Conservation (phyloP, 345 rosid genomes). For the Adansonia digitata region DNA sequence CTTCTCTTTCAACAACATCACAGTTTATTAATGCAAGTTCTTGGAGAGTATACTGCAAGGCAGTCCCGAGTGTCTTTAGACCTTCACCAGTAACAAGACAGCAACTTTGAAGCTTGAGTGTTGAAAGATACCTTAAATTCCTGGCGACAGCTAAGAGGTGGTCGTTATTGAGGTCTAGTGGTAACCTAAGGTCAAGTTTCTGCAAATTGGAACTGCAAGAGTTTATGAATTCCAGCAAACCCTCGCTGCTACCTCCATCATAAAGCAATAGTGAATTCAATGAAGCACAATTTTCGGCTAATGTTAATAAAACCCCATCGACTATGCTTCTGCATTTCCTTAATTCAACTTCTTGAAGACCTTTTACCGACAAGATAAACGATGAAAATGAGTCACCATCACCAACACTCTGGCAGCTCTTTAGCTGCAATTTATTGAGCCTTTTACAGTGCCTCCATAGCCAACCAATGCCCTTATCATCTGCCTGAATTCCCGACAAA, state of each 20-base stretch:
- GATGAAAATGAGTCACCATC: constrained; percentile 48
- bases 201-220: constrained; percentile 44
- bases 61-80: constrained; percentile 49
- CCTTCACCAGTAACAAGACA: constrained; percentile 75
- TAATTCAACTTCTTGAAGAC: constrained; percentile 59
- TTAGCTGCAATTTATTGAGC: constrained; percentile 54
- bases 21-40: constrained; percentile 71
- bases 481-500: constrained; percentile 52
- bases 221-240: constrained; percentile 59
- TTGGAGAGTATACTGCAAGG: constrained; percentile 43
- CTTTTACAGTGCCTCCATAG: constrained; percentile 61
- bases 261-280: constrained; percentile 62
- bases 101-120: constrained; percentile 71
- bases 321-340: constrained; percentile 63
- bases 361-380: constrained; percentile 37
- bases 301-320: constrained; percentile 50
- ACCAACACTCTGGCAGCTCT: constrained; percentile 66
- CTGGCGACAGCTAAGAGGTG: constrained; percentile 60
- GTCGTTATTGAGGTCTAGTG: constrained; percentile 68
- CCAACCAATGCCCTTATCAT: constrained; percentile 52
- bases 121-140: constrained; percentile 43
- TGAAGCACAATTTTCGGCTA: constrained; percentile 53
- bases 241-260: constrained; percentile 77
- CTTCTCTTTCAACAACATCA: constrained; percentile 66
- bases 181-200: constrained; percentile 70